These are phyloP conservation scores for Penicillium subrubescens DNA, from an alignment of 495 filamentous ascomycete genomes.

Conservation along the genomic window DNA sequence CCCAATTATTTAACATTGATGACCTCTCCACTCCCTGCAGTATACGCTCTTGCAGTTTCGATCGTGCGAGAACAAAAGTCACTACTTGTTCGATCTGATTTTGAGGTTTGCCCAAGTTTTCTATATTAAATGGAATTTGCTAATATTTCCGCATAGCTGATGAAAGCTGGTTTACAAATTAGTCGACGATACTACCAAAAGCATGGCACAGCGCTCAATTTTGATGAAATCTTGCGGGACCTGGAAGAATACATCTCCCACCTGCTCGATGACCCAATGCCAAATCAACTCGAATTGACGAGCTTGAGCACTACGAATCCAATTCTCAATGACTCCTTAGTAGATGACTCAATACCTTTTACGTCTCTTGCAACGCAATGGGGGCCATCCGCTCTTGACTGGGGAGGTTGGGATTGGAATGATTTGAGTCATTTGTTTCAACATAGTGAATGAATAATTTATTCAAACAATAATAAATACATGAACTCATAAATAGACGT, in stretches of 20 bases:
- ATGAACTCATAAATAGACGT: neutral
- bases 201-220: constrained; percentile 7
- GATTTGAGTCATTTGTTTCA: constrained; percentile 20
- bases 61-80: constrained; percentile 11
- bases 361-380: neutral
- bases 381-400: constrained; percentile 14
- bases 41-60: constrained; percentile 12
- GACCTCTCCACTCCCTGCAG: constrained; percentile 13
- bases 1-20: constrained; percentile 8
- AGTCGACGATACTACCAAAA: constrained; percentile 10
- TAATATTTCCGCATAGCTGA: constrained; percentile 6
- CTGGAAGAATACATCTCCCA: neutral
- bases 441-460: constrained; percentile 10
- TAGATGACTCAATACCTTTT: neutral
- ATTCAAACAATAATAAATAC: neutral
- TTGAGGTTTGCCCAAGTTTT: constrained; percentile 7
- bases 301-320: neutral
- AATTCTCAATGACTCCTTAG: neutral
- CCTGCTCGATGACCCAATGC: neutral
- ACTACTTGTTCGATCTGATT: constrained; percentile 17
- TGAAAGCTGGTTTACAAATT: constrained; percentile 17
- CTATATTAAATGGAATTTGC: neutral
- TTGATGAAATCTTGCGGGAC: constrained; percentile 11
- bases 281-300: neutral
- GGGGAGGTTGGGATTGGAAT: constrained; percentile 23